These are phyloP conservation scores for Saccharomycopsis malanga DNA, from an alignment of 805 yeast species.

Conservation along the genomic window DNA sequence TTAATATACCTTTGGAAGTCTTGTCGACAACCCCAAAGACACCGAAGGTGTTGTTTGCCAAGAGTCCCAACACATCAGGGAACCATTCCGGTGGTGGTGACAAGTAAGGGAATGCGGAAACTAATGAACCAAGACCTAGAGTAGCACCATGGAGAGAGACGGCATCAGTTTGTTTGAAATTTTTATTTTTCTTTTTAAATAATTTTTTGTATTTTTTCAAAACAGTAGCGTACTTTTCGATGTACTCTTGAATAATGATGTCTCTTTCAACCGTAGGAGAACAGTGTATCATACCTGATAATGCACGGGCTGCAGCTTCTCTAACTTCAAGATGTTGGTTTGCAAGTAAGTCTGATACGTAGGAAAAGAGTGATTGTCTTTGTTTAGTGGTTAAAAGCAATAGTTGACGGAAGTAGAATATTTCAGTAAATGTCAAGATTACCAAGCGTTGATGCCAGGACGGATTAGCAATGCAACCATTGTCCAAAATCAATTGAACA, in stretches of 20 bases:
- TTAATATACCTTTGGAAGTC: slow-evolving; percentile 72
- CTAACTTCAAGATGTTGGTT: slow-evolving; percentile 70
- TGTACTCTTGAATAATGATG: slow-evolving; percentile 34
- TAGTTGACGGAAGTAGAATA: slow-evolving; percentile 62
- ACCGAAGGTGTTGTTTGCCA: slow-evolving; percentile 66
- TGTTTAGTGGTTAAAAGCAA: slow-evolving; percentile 44
- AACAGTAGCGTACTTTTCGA: slow-evolving; percentile 37
- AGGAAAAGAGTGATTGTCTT: slow-evolving; percentile 41
- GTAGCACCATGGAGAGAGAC: slow-evolving; percentile 73
- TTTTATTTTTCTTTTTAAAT: slow-evolving; percentile 25
- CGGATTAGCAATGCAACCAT: slow-evolving; percentile 31
- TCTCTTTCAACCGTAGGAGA: slow-evolving; percentile 38
- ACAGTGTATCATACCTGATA: slow-evolving; percentile 74
- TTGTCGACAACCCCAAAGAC: slow-evolving; percentile 75
- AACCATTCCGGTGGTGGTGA: slow-evolving; percentile 93
- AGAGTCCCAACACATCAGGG: slow-evolving; percentile 58
- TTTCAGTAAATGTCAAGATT: slow-evolving; percentile 62
- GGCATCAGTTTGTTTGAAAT: slow-evolving; percentile 34
- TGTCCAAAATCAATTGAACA: slow-evolving; percentile 37
- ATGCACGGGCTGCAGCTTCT: slow-evolving; percentile 59
- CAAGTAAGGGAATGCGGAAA: slow-evolving; percentile 81
- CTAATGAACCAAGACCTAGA: slow-evolving; percentile 79
- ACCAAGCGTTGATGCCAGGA: slow-evolving; percentile 59
- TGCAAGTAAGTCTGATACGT: slow-evolving; percentile 47
- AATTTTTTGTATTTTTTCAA: slow-evolving; percentile 29